Evolutionary conservation across 768 basidiomycete genomes (phyloP).

Genomic region (Hydnum rufescens): DNA sequence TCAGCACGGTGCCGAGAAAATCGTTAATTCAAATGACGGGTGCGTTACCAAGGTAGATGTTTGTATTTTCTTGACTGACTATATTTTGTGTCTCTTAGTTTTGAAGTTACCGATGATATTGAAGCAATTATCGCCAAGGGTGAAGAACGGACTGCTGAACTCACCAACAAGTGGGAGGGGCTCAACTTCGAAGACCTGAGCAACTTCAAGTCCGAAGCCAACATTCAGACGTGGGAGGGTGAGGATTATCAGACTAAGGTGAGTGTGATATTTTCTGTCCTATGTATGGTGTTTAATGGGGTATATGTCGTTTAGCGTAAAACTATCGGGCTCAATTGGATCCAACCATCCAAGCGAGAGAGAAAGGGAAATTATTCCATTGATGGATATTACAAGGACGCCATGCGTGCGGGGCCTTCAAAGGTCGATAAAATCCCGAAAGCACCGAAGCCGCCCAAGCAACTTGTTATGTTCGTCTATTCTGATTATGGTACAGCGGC

Average conservation of each 20-base stretch:
- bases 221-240: constrained; percentile 85
- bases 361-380: constrained; percentile 89
- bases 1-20: constrained; percentile 90
- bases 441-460: constrained; percentile 64
- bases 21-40: constrained; percentile 67
- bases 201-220: constrained; percentile 90
- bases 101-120: constrained; percentile 73
- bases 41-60: constrained; percentile 15
- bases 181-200: constrained; percentile 88
- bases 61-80: neutral
- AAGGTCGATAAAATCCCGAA: constrained; percentile 9
- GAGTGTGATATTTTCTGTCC: constrained; percentile 1
- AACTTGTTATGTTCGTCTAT: constrained; percentile 47
- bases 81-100: constrained; percentile 21
- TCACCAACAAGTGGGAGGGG: constrained; percentile 82
- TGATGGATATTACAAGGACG: constrained; percentile 89
- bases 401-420: constrained; percentile 41
- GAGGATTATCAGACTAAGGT: constrained; percentile 75
- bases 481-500: constrained; percentile 3
- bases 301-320: constrained; percentile 28
- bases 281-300: neutral
- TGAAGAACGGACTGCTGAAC: constrained; percentile 71
- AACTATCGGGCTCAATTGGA: constrained; percentile 48
- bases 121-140: constrained; percentile 84
- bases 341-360: constrained; percentile 83